phyloP scores from a whole-genome alignment of 129 eudicot species.

The Tagetes patula region DNA sequence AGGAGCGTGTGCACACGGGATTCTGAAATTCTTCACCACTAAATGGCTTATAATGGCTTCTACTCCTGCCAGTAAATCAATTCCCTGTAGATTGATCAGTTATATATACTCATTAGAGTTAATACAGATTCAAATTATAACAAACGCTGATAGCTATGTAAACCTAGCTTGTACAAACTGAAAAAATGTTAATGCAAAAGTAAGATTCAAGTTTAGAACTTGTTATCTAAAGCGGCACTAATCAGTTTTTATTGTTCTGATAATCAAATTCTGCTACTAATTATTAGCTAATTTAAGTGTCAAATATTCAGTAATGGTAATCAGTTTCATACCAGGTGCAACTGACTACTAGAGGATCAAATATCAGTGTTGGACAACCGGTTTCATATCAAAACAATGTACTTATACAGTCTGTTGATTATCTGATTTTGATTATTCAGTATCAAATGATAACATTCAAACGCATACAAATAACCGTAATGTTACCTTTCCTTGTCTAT shows the following conservation, averaged over 20 bases:
- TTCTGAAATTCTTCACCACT: constrained; percentile 72
- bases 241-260: neutral
- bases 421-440: neutral
- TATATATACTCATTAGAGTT: neutral
- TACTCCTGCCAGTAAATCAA: constrained; percentile 91
- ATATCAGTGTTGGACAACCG: neutral
- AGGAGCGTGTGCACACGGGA: constrained; percentile 99
- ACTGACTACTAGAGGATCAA: neutral
- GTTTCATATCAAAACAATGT: neutral
- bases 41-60: constrained; percentile 95
- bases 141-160: neutral
- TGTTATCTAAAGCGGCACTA: neutral
- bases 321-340: neutral
- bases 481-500: constrained; percentile 82
- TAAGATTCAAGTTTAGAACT: neutral
- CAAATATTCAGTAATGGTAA: neutral
- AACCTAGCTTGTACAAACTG: neutral
- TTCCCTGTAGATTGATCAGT: constrained; percentile 54
- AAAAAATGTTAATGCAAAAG: neutral
- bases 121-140: neutral
- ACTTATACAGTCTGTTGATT: neutral
- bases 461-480: neutral
- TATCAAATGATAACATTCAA: neutral
- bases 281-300: neutral
- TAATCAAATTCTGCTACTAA: neutral